These are phyloP conservation scores for Pythium oligandrum DNA, from an alignment of 352 stramenopile genomes.

Conservation along the genomic window DNA sequence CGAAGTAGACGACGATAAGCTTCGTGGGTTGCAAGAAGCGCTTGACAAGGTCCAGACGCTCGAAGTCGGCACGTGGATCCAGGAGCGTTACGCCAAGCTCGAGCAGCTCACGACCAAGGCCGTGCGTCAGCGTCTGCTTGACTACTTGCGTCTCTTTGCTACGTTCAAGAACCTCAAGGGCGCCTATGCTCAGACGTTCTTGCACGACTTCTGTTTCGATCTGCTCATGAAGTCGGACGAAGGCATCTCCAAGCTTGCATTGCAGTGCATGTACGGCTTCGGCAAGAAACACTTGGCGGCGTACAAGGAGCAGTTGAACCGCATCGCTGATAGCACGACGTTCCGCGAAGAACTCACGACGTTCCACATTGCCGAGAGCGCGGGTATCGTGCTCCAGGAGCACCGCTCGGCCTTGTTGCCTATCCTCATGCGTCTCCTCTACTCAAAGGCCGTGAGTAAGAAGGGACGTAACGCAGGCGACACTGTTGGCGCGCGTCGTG, in stretches of 20 bases:
- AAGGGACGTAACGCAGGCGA: constrained; percentile 81
- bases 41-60: constrained; percentile 36
- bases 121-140: constrained; percentile 75
- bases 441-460: constrained; percentile 87
- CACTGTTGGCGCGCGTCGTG: constrained; percentile 80
- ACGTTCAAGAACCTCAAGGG: constrained; percentile 86
- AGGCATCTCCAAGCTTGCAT: constrained; percentile 75
- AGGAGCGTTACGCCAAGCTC: constrained; percentile 7
- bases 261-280: constrained; percentile 85
- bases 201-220: constrained; percentile 86
- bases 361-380: constrained; percentile 78
- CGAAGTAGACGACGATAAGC: constrained; percentile 44
- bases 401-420: constrained; percentile 79
- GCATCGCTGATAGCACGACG: constrained; percentile 68
- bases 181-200: constrained; percentile 67
- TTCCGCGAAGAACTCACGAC: constrained; percentile 90
- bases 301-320: constrained; percentile 85
- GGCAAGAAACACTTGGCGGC: constrained; percentile 74
- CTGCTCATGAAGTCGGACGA: constrained; percentile 87
- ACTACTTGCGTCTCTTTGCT: constrained; percentile 80
- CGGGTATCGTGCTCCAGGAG: constrained; percentile 65
- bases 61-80: constrained; percentile 17
- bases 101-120: constrained; percentile 58
- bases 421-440: constrained; percentile 86
- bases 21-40: constrained; percentile 39